Evolutionary conservation across 768 basidiomycete species (phyloP).

Genomic region (Pholiota molesta): DNA sequence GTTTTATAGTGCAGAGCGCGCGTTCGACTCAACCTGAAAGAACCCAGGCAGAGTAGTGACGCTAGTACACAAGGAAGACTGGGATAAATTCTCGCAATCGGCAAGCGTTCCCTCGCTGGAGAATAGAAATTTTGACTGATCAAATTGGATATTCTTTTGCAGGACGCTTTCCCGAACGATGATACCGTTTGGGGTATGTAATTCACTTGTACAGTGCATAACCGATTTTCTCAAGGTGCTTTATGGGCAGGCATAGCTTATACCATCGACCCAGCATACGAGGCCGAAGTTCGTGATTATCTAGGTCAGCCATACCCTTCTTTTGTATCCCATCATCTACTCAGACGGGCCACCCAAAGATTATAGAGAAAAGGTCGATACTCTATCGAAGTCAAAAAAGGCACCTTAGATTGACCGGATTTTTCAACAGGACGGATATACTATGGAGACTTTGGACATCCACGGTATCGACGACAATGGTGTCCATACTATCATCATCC

Average conservation of each 20-base stretch:
- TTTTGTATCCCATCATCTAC: background rate
- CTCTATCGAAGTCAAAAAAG: too few relatives aligned
- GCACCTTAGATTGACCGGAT: background rate
- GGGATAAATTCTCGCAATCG: conserved; percentile 73
- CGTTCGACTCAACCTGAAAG: conserved; percentile 35
- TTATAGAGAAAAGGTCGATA: conserved; percentile 77
- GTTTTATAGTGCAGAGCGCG: background rate
- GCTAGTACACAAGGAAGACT: conserved; percentile 84
- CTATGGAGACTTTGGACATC: conserved; percentile 76
- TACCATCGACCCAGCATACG: conserved; percentile 79
- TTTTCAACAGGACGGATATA: conserved; percentile 81
- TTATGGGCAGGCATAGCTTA: conserved; percentile 72
- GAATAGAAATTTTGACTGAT: too few relatives aligned
- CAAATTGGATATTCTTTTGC: background rate
- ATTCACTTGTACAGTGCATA: background rate
- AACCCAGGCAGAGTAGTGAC: conserved; percentile 90
- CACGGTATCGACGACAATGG: conserved; percentile 59
- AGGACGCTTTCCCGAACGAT: conserved; percentile 74
- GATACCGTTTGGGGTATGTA: conserved; percentile 83
- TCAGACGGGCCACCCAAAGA: conserved; percentile 42
- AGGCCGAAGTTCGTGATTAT: conserved; percentile 79
- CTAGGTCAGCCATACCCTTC: conserved; percentile 59
- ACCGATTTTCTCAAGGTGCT: background rate
- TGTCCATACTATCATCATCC: conserved; percentile 56
- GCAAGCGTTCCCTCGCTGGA: conserved; percentile 38